Conservation (phyloP, 805 yeast species). For the Kodamaea kaohsiungensis region DNA sequence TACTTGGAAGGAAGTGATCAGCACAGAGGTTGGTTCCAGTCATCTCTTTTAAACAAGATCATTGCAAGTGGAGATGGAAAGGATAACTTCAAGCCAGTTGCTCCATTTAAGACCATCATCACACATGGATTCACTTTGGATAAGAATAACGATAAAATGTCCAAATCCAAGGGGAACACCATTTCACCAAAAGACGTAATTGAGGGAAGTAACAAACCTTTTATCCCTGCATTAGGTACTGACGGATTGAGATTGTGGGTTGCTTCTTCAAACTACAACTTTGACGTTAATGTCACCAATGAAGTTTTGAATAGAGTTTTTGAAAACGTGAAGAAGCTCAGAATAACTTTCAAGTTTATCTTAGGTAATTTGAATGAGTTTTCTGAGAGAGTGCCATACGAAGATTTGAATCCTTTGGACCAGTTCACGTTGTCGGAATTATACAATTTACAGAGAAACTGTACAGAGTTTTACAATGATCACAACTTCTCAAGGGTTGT, state of each 20-base stretch:
- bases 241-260: conserved; percentile 92
- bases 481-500: conserved; percentile 73
- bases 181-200: conserved; percentile 70
- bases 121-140: conserved; percentile 96
- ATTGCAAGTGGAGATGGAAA: conserved; percentile 49
- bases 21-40: conserved; percentile 99
- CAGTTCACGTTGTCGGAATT: conserved; percentile 61
- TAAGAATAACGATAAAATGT: conserved; percentile 85
- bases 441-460: conserved; percentile 42
- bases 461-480: conserved; percentile 47
- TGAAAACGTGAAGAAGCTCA: conserved; percentile 75
- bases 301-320: conserved; percentile 72
- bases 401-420: conserved; percentile 50
- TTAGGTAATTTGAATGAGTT: conserved; percentile 71
- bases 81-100: conserved; percentile 27
- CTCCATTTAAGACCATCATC: conserved; percentile 72
- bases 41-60: conserved; percentile 79
- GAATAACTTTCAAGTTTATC: conserved; percentile 78
- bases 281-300: conserved; percentile 75
- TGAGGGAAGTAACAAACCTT: conserved; percentile 51
- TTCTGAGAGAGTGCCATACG: conserved; percentile 35
- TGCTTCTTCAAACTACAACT: conserved; percentile 83
- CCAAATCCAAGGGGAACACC: conserved; percentile 87
- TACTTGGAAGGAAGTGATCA: conserved; percentile 98
- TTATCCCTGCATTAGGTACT: conserved; percentile 68